Conservation (phyloP, 139 green algal species). For the Asterochloris sp. region DNA sequence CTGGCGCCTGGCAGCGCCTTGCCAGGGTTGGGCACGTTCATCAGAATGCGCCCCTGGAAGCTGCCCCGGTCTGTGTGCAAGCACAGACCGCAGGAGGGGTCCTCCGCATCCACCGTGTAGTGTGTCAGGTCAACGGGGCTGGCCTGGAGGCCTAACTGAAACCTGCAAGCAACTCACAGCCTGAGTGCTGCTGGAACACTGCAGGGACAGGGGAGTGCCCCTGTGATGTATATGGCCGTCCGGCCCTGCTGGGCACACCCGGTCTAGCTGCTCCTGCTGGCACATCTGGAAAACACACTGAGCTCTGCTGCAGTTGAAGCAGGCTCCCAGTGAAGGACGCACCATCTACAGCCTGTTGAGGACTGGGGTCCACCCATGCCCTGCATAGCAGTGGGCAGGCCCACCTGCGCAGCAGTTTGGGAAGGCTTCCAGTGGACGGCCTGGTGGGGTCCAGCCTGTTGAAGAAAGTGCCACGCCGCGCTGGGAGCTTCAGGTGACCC, state of each 20-base stretch:
- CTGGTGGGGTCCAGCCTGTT: conserved; percentile 19
- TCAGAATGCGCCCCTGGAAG: conserved; percentile 20
- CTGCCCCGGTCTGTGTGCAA: conserved; percentile 13
- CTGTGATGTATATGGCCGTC: too few relatives aligned
- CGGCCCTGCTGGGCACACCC: too few relatives aligned
- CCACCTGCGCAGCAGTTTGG: background rate
- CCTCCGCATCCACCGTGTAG: conserved; percentile 32
- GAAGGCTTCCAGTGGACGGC: background rate
- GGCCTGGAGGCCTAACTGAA: conserved; percentile 23
- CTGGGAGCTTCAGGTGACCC: conserved; percentile 25
- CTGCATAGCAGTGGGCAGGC: background rate
- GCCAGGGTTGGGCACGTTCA: conserved; percentile 30
- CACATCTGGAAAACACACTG: too few relatives aligned
- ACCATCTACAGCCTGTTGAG: too few relatives aligned
- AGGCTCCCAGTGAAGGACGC: too few relatives aligned
- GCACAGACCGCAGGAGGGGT: conserved; percentile 30
- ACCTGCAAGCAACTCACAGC: conserved; percentile 20
- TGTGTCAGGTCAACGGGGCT: conserved; percentile 36
- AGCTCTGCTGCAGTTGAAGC: too few relatives aligned
- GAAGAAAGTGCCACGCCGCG: conserved; percentile 52
- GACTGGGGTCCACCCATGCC: too few relatives aligned
- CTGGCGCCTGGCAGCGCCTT: background rate
- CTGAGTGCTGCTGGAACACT: background rate
- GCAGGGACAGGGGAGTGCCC: too few relatives aligned
- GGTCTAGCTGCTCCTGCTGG: too few relatives aligned